These are phyloP conservation scores for Rutstroemia sydowiana DNA, from an alignment of 2,329 filamentous ascomycete genomes.

Conservation along the genomic window DNA sequence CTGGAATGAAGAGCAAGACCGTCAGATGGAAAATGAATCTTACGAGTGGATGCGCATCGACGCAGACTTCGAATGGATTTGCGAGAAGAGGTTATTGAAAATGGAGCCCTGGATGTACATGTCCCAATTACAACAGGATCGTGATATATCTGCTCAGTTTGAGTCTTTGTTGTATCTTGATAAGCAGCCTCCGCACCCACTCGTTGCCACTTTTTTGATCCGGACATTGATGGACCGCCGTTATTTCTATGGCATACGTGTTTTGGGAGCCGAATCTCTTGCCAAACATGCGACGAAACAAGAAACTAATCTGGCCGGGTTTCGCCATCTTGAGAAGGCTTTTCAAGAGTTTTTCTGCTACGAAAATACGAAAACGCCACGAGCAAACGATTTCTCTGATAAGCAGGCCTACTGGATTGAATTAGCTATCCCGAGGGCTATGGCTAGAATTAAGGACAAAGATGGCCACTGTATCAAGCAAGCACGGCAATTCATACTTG, in stretches of 20 bases:
- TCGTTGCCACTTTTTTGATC: constrained; percentile 82
- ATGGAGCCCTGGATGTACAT: constrained; percentile 97
- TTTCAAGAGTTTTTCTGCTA: constrained; percentile 88
- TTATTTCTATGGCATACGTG: constrained; percentile 90
- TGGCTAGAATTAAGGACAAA: constrained; percentile 68
- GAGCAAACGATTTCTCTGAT: constrained; percentile 86
- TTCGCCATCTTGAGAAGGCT: constrained; percentile 75
- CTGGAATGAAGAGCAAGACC: constrained; percentile 83
- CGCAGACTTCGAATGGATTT: constrained; percentile 97
- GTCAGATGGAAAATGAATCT: constrained; percentile 87
- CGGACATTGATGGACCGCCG: constrained; percentile 84
- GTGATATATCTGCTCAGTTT: constrained; percentile 86
- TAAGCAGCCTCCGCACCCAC: constrained; percentile 59
- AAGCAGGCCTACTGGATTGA: constrained; percentile 80
- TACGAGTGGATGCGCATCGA: constrained; percentile 99
- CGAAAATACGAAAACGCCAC: constrained; percentile 67
- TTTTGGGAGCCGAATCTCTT: constrained; percentile 73
- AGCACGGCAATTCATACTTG: constrained; percentile 77
- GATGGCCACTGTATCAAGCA: constrained; percentile 70
- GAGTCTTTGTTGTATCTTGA: constrained; percentile 71
- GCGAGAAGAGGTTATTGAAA: constrained; percentile 65
- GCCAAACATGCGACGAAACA: constrained; percentile 63
- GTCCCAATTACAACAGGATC: constrained; percentile 92
- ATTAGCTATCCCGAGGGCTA: constrained; percentile 71
- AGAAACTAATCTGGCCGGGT: constrained; percentile 66